Base-by-base conservation (phyloP, 1,284 basidiomycete species). In the Macrocybe sp. region DNA sequence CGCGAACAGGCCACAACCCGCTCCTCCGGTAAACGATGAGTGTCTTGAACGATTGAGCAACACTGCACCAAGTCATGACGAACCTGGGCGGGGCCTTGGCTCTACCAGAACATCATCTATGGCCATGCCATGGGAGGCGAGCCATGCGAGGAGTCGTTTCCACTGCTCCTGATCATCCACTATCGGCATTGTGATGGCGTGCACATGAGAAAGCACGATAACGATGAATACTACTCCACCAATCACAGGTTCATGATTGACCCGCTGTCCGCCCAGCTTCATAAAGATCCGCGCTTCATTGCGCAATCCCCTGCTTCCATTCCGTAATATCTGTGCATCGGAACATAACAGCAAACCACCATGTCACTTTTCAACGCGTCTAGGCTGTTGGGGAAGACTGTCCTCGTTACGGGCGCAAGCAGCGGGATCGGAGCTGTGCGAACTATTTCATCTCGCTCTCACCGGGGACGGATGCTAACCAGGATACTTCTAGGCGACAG, bases 331-430 rank as follows among this genome's bases (percentile, higher is more conserved):
- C 38, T 45, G 44, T 44, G 36, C 44, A 29, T 41, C 22, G 22
- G 22, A 22, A 22, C 22, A 22, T 22, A 22, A 22, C 22, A 22
- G 22, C 22, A 22, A 4, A 46, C 51, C 40, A 61, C 58, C 61
- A 88, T 89, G 86, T 85, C 85, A 39, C 68, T 91, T 48, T 92
- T 92, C 76, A 86, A 86, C 62, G 72, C 84, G 36, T 78, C 85
- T 46, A 80, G 86, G 55, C 69, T 95, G 35, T 64, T 87, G 44
- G 85, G 86, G 63, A 93, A 94, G 71, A 92, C 83, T 8, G 86
- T 95, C 50, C 76, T 96, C 46, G 74, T 95, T 51, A 94, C 92
- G 9, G 92, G 92, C 14, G 89, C 91, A 6, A 89, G 86, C 58
- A 80, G 83, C 38, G 90, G 89, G 32, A 92, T 92, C 52, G 89